Evolutionary conservation across 805 yeast genomes (phyloP).

Genomic region (Monosporozyma yasuniensis): DNA sequence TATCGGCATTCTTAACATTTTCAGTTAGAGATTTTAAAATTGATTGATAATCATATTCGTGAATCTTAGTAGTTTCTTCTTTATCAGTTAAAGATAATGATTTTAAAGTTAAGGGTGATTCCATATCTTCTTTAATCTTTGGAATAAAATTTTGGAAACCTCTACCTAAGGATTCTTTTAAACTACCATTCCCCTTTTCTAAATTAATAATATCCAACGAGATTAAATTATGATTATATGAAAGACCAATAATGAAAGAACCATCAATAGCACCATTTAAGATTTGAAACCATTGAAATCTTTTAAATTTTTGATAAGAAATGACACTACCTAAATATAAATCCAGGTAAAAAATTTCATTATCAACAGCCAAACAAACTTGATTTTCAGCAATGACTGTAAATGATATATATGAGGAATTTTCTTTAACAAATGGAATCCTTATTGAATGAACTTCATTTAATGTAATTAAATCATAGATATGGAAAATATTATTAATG

Average conservation of each 20-base stretch:
- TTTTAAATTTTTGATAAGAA: conserved; percentile 1
- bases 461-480: conserved; percentile 8
- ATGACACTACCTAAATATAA: conserved; percentile 12
- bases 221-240: conserved; percentile 4
- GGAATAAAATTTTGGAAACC: conserved; percentile 27
- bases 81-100: conserved; percentile 17
- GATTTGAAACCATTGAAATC: conserved; percentile 8
- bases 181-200: conserved; percentile 57
- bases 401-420: conserved; percentile 13
- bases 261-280: conserved; percentile 6
- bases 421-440: conserved; percentile 19
- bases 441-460: conserved; percentile 7
- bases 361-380: conserved; percentile 22
- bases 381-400: conserved; percentile 26
- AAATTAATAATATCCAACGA: conserved; percentile 31
- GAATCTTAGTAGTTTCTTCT: conserved; percentile 4
- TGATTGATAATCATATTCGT: conserved; percentile 14
- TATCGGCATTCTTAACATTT: conserved; percentile 13
- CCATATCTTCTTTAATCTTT: neutral
- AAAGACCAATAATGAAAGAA: conserved; percentile 8
- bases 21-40: conserved; percentile 23
- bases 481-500: conserved; percentile 3
- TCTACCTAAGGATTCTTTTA: conserved; percentile 64
- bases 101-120: conserved; percentile 15
- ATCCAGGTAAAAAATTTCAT: conserved; percentile 24